These are phyloP conservation scores for Phialophora chinensis DNA, from an alignment of 2,329 filamentous ascomycete species.

Conservation along the genomic window DNA sequence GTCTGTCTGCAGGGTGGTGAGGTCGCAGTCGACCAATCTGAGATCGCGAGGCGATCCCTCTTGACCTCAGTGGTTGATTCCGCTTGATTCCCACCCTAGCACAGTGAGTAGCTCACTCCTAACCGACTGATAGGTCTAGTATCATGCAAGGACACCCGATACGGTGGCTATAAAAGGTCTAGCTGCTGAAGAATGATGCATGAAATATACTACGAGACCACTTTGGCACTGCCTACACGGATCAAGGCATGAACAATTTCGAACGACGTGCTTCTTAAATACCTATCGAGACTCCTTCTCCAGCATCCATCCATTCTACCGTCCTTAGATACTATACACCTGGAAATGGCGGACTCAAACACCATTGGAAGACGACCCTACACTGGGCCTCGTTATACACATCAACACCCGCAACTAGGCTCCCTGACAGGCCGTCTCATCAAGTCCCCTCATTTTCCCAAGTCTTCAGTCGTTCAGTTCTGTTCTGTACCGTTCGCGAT, in stretches of 20 bases:
- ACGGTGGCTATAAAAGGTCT: background rate
- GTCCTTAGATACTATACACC: background rate
- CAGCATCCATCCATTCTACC: background rate
- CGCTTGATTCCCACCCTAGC: background rate
- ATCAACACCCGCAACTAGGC: slow-evolving; percentile 24
- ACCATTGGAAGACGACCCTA: slow-evolving; percentile 10
- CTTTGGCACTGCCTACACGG: background rate
- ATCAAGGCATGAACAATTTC: background rate
- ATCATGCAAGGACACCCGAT: background rate
- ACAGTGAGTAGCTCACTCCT: background rate
- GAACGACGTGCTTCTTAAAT: background rate
- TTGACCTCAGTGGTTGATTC: background rate
- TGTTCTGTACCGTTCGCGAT: slow-evolving; percentile 25
- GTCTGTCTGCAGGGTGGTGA: background rate
- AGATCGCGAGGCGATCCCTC: background rate
- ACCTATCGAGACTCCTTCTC: background rate
- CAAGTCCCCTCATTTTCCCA: slow-evolving; percentile 12
- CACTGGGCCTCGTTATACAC: slow-evolving; percentile 15
- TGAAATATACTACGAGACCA: background rate
- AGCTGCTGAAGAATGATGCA: background rate
- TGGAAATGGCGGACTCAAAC: background rate
- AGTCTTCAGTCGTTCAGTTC: slow-evolving; percentile 21
- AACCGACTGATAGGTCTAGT: background rate
- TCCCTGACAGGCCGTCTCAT: slow-evolving; percentile 23
- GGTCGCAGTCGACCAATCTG: background rate